Percentiles rank a stretch among this genome's conserved stretches.
These are phyloP conservation scores for Debaryomycetaceae sp. DNA, from an alignment of 1,139 yeast species.

Conservation along the genomic window DNA sequence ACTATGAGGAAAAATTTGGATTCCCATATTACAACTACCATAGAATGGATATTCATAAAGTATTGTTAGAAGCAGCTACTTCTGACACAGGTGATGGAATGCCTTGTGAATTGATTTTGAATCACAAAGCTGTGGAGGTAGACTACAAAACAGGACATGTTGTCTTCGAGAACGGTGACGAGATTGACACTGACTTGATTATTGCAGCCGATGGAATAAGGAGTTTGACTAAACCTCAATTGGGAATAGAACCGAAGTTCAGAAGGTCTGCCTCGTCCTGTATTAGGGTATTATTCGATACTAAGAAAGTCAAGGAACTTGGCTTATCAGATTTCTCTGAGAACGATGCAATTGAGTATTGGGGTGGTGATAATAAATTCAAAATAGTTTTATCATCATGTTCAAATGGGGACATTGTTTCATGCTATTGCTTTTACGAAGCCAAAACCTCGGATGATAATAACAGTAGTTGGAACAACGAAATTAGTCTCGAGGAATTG, in stretches of 20 bases:
- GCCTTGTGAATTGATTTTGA: slow-evolving; percentile 13
- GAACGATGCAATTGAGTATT: slow-evolving; percentile 25
- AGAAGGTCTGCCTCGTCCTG: slow-evolving; percentile 14
- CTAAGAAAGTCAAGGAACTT: slow-evolving; percentile 12
- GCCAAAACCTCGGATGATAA: slow-evolving; percentile 8
- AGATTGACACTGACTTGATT: slow-evolving; percentile 12
- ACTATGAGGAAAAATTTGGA: slow-evolving; percentile 19
- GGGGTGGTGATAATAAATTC: slow-evolving; percentile 21
- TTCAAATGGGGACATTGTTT: slow-evolving; percentile 19
- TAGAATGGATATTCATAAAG: slow-evolving; percentile 19
- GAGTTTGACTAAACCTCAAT: slow-evolving; percentile 13
- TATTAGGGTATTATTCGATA: slow-evolving; percentile 20
- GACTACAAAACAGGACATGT: slow-evolving; percentile 13
- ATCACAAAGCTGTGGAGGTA: slow-evolving; percentile 14
- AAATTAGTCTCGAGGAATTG: slow-evolving; percentile 17
- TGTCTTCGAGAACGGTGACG: slow-evolving; percentile 14
- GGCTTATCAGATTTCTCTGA: slow-evolving; percentile 15
- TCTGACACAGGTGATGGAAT: slow-evolving; percentile 10
- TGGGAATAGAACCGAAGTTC: slow-evolving; percentile 14
- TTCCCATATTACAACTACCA: slow-evolving; percentile 18
- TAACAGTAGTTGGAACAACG: slow-evolving; percentile 20
- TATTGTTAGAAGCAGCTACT: slow-evolving; percentile 11
- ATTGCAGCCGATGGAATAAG: slow-evolving; percentile 20
- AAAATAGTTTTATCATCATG: slow-evolving; percentile 26
- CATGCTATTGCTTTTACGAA: slow-evolving; percentile 25